Conservation (phyloP, 2,329 filamentous ascomycete species). For the Exserohilum rostratum region DNA sequence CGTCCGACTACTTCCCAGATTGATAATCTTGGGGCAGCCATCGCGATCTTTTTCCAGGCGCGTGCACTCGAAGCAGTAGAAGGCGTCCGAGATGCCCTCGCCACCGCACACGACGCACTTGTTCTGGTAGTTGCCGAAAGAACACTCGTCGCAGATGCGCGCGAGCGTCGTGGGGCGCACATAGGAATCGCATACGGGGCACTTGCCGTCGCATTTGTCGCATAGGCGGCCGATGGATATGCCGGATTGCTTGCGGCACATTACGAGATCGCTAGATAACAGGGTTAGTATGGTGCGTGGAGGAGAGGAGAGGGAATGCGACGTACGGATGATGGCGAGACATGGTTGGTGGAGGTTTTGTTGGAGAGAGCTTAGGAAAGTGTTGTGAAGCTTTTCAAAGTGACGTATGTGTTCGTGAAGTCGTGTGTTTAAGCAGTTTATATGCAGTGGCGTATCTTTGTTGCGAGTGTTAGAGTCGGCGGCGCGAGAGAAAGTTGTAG, state of each 20-base stretch:
- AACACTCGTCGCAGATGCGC: slow-evolving; percentile 98
- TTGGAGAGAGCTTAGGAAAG: not conserved
- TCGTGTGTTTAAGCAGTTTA: not conserved
- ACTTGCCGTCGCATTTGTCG: slow-evolving; percentile 99
- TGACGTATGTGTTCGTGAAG: too few relatives aligned
- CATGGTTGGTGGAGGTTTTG: slow-evolving; percentile 63
- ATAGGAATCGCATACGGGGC: slow-evolving; percentile 98
- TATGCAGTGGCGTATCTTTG: not conserved
- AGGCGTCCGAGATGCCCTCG: slow-evolving; percentile 96
- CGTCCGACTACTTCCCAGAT: slow-evolving; percentile 91
- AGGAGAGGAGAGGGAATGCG: slow-evolving; percentile 8
- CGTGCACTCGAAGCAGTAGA: slow-evolving; percentile 99
- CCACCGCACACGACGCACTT: slow-evolving; percentile 99
- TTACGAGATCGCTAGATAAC: slow-evolving; percentile 80
- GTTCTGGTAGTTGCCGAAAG: slow-evolving; percentile 99
- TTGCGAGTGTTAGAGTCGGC: slow-evolving; percentile 17
- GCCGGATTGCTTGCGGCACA: slow-evolving; percentile 98
- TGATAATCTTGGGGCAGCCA: slow-evolving; percentile 99
- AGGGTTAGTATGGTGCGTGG: slow-evolving; percentile 11
- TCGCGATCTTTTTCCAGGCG: slow-evolving; percentile 95
- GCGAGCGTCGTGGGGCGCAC: slow-evolving; percentile 96
- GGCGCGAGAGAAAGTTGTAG: slow-evolving; percentile 15
- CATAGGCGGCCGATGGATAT: slow-evolving; percentile 98
- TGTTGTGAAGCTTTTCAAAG: not conserved
- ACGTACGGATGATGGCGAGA: slow-evolving; percentile 91